Conservation (phyloP, 192 early-diverging fungal species). For the Physocladia obscura region DNA sequence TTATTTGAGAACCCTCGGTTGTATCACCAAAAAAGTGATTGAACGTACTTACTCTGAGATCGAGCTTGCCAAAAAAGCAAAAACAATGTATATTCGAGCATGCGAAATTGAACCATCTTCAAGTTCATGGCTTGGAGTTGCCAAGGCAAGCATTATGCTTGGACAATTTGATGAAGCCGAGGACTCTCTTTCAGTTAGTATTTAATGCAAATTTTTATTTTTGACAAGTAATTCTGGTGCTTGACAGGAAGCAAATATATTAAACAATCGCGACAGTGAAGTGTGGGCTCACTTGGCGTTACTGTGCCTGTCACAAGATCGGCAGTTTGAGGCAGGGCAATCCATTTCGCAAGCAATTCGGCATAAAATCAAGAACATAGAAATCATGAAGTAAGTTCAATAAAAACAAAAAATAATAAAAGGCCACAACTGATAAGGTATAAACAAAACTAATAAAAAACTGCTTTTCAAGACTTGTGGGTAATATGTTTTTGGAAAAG, state of each 20-base stretch:
- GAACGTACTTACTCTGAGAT: constrained; percentile 27
- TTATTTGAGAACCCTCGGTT: constrained; percentile 36
- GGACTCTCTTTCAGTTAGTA: constrained; percentile 50
- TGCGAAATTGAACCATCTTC: constrained; percentile 39
- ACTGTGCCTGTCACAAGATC: constrained; percentile 43
- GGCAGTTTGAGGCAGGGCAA: constrained; percentile 54
- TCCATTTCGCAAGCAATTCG: constrained; percentile 52
- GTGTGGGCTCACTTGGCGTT: constrained; percentile 56
- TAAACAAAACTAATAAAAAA: background rate
- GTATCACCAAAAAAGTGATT: constrained; percentile 25
- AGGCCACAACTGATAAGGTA: background rate
- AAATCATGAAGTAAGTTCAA: constrained; percentile 31
- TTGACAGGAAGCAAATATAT: constrained; percentile 59
- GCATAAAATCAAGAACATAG: constrained; percentile 45
- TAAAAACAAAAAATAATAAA: background rate
- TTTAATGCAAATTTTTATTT: background rate
- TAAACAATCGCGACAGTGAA: constrained; percentile 57
- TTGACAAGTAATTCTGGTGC: background rate
- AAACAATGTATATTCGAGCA: constrained; percentile 55
- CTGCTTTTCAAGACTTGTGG: constrained; percentile 35
- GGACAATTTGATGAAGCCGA: constrained; percentile 54
- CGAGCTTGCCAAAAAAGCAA: constrained; percentile 41
- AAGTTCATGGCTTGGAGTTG: constrained; percentile 54
- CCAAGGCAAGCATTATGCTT: constrained; percentile 50
- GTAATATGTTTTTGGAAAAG: constrained; percentile 31